These are phyloP conservation scores for Elaeagnus macrophylla DNA, from an alignment of 306 rosid genomes.

Conservation along the genomic window DNA sequence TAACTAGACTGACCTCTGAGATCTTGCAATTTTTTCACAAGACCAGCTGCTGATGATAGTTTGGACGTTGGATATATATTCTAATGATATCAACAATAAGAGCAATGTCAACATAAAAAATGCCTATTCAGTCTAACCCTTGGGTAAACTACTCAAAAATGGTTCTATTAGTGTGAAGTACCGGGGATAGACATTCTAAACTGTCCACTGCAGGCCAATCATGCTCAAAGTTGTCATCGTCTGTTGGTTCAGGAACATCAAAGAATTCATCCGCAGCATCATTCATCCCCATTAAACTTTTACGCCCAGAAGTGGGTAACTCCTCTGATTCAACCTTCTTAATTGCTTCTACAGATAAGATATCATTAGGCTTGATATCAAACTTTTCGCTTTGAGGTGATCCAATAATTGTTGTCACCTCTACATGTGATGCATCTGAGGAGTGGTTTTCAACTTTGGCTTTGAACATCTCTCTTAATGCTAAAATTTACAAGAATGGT, in stretches of 20 bases:
- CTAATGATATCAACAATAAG: constrained; percentile 26
- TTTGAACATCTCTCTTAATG: no score
- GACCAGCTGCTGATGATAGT: constrained; percentile 50
- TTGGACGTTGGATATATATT: constrained; percentile 24
- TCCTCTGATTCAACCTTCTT: constrained; percentile 32
- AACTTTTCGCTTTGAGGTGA: constrained; percentile 27
- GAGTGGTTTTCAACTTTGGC: constrained; percentile 26
- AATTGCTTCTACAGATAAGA: constrained; percentile 19
- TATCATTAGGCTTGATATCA: constrained; percentile 28
- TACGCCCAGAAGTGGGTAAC: constrained; percentile 23
- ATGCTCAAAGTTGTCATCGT: constrained; percentile 37
- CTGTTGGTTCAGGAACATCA: constrained; percentile 78
- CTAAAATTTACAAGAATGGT: not conserved
- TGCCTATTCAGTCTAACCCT: not conserved
- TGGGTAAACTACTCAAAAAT: constrained; percentile 1
- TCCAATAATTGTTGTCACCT: constrained; percentile 31
- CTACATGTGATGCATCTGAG: constrained; percentile 34
- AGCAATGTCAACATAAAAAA: constrained; percentile 2
- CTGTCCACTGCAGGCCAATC: constrained; percentile 42
- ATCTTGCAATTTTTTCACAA: constrained; percentile 64
- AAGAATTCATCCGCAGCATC: constrained; percentile 65
- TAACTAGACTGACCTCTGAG: constrained; percentile 50
- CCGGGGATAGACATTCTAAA: constrained; percentile 35
- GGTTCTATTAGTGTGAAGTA: constrained; percentile 20
- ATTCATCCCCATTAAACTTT: constrained; percentile 55